Base-by-base conservation (phyloP, 129 eudicot genomes). In the Flaveria sonorensis region DNA sequence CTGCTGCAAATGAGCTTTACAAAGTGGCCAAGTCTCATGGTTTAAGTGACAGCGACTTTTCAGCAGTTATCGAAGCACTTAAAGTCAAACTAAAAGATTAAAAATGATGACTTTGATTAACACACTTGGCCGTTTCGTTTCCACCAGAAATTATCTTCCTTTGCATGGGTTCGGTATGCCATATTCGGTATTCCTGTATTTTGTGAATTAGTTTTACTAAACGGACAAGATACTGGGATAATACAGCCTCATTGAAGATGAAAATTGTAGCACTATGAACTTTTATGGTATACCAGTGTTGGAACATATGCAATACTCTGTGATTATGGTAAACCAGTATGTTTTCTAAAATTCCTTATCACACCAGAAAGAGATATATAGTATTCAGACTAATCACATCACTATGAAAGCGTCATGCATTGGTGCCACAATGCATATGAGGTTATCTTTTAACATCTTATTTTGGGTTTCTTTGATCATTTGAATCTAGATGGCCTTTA, bases 1-100 rank as follows among this genome's bases (percentile, higher is more conserved):
- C 98, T 15, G 98, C 98, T 57, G 87, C 97, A 30, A 93, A 93
- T 18, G 98, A 93, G 79, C 97, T 90, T 60, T 93, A 93, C 86
- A 93, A 93, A 84, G 87, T 87, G 40, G 98, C 98, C 0, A 93
- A 93, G 78, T 82, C 91, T n/a, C 86, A 63, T 14, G 98, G 98
- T 4, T 80, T 90, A 9, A 83, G 98, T n/a, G 96, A 93, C 68
- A 85, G 87, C 1, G 98, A 93, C 80, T 93, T 90, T 79, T 93
- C 98, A 0, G 98, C 98, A 10, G 98, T 93, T 39, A 90, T 93
- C 13, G 97, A 93, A 87, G 95, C 97, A 40, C 82, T 93, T 64
- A 93, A 93, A 82, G 88, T 79, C 55, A 93, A 88, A 78, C 55
- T 83, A 69, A 85, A 88, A 61, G 81, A 86, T 28, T 74, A 79